Conservation (phyloP, 2,329 filamentous ascomycete species). For the Hypoxylon sp. region DNA sequence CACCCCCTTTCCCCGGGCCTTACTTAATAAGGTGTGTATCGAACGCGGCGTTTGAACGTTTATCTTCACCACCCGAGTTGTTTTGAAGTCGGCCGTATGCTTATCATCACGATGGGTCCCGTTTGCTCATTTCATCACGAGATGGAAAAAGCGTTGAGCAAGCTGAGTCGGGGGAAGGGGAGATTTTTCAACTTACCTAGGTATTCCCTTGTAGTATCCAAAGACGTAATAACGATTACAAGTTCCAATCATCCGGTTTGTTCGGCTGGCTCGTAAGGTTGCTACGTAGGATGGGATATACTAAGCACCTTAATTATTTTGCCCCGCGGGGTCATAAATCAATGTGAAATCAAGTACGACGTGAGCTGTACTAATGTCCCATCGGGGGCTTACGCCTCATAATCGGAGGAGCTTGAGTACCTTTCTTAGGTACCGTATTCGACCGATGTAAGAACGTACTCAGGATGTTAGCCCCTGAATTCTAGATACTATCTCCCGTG, state of each 20-base stretch:
- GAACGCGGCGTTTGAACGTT: constrained; percentile 35
- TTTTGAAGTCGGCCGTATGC: constrained; percentile 10
- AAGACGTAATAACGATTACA: background rate
- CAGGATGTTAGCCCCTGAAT: background rate
- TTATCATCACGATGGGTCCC: constrained; percentile 13
- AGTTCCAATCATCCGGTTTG: constrained; percentile 20
- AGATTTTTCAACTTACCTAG: background rate
- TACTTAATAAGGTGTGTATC: constrained; percentile 14
- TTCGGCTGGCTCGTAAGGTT: constrained; percentile 9
- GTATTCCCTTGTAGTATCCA: constrained; percentile 24
- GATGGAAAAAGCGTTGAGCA: constrained; percentile 12
- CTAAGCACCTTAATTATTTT: constrained; percentile 43
- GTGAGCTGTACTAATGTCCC: constrained; percentile 8
- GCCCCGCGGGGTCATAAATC: constrained; percentile 38
- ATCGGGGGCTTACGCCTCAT: constrained; percentile 4
- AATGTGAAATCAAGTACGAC: constrained; percentile 9
- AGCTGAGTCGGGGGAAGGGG: constrained; percentile 12
- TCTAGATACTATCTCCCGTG: background rate
- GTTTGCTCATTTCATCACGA: constrained; percentile 13
- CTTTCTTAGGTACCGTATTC: background rate
- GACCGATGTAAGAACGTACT: background rate
- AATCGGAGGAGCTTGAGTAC: background rate
- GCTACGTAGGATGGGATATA: constrained; percentile 21
- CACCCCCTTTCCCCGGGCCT: constrained; percentile 30
- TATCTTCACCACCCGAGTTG: background rate